Evolutionary conservation across 352 stramenopile species (phyloP).

Genomic region (Blastocystis sp.): DNA sequence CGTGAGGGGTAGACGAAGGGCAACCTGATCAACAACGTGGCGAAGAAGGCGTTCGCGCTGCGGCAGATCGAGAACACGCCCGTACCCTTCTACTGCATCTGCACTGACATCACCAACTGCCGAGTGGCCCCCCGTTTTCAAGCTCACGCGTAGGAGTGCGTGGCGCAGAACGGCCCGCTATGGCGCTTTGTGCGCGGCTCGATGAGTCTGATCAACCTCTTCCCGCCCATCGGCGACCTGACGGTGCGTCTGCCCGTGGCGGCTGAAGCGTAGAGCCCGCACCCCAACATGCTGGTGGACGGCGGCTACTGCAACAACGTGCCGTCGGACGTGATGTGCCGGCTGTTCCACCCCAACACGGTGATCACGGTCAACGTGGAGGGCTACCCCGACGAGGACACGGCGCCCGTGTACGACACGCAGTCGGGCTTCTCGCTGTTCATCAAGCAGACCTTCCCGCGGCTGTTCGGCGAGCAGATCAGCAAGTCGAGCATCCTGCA

Average conservation of each 20-base stretch:
- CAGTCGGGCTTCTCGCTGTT: constrained; percentile 47
- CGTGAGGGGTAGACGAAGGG: constrained; percentile 33
- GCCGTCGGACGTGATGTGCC: constrained; percentile 75
- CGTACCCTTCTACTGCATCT: constrained; percentile 86
- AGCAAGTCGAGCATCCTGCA: constrained; percentile 41
- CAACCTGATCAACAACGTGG: constrained; percentile 66
- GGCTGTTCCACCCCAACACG: constrained; percentile 49
- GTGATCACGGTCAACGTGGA: constrained; percentile 64
- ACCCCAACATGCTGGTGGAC: constrained; percentile 78
- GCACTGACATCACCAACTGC: constrained; percentile 81
- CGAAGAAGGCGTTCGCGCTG: constrained; percentile 52
- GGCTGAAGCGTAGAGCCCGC: background rate
- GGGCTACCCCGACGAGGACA: constrained; percentile 38
- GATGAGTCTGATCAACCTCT: constrained; percentile 76
- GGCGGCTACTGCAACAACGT: constrained; percentile 89
- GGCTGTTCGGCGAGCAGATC: constrained; percentile 53
- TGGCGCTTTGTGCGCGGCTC: constrained; percentile 86
- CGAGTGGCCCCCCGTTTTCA: background rate
- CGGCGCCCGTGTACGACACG: constrained; percentile 17
- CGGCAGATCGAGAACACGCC: constrained; percentile 78
- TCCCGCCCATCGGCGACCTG: constrained; percentile 71
- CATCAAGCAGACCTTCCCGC: constrained; percentile 43
- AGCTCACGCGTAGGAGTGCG: constrained; percentile 79
- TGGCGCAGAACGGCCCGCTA: constrained; percentile 80
- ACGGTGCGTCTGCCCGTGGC: background rate